phyloP scores from a whole-genome alignment of 176 grass and related monocot species.

The Echinochloa phyllopogon region DNA sequence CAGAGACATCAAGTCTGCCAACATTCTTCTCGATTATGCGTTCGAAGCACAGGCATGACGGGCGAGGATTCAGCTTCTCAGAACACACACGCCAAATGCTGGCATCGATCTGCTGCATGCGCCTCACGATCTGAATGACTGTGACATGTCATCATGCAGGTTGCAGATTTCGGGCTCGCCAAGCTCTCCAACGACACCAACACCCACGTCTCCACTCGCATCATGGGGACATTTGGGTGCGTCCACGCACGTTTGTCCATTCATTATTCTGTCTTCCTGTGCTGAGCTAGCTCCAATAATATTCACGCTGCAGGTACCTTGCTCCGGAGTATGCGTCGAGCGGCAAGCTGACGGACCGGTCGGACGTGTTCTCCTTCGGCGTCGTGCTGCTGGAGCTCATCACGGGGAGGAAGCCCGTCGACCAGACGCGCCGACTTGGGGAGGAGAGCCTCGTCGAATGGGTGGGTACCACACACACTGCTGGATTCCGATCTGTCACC shows the following conservation, averaged over 20 bases:
- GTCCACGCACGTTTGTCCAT: not conserved
- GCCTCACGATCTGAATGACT: not conserved
- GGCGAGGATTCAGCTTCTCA: not conserved
- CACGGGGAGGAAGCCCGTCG: constrained; percentile 77
- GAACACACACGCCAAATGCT: not conserved
- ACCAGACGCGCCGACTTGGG: constrained; percentile 53
- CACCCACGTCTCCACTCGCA: constrained; percentile 77
- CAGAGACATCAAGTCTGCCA: constrained; percentile 88
- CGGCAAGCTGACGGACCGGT: constrained; percentile 82
- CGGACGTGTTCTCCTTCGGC: constrained; percentile 92
- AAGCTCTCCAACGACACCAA: constrained; percentile 67
- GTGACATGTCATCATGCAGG: constrained; percentile 39
- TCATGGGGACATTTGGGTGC: constrained; percentile 88
- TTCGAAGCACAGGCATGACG: constrained; percentile 80
- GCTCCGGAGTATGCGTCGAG: constrained; percentile 85
- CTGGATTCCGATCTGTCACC: not conserved
- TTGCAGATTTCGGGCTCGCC: constrained; percentile 93
- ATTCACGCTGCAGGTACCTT: constrained; percentile 54
- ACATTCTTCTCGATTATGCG: constrained; percentile 83
- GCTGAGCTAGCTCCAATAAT: too few relatives aligned
- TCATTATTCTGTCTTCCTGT: not conserved
- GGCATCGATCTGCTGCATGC: too few relatives aligned
- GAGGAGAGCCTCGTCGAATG: constrained; percentile 93
- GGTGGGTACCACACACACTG: too few relatives aligned
- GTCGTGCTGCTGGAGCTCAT: constrained; percentile 93